Evolutionary conservation across 1,284 basidiomycete genomes (phyloP).

Genomic region (Naganishia liquefaciens): DNA sequence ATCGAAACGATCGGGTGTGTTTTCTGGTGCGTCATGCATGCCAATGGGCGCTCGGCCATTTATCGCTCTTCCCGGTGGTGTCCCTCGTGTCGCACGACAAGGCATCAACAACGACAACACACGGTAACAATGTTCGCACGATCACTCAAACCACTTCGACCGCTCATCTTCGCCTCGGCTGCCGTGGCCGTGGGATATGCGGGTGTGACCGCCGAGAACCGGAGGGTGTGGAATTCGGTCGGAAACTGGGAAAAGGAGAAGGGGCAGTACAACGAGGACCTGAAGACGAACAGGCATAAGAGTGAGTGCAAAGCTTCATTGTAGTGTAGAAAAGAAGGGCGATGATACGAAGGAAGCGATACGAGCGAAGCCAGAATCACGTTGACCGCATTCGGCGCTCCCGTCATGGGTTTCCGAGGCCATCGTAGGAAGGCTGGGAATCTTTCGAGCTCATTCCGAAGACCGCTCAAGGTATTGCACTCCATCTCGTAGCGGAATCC

Average conservation of each 20-base stretch:
- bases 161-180: conserved; percentile 23
- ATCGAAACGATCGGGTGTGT: conserved; percentile 9
- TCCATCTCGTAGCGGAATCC: no score
- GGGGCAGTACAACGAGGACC: conserved; percentile 31
- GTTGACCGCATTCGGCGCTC: no score
- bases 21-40: not conserved
- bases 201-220: conserved; percentile 11
- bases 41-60: not conserved
- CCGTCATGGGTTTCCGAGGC: no score
- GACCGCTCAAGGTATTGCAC: no score
- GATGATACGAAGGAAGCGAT: not conserved
- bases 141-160: conserved; percentile 9
- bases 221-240: conserved; percentile 28
- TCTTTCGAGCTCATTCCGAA: no score
- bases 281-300: conserved; percentile 37
- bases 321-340: not conserved
- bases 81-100: no score
- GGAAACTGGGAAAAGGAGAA: conserved; percentile 25
- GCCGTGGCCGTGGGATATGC: conserved; percentile 13
- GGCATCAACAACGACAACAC: no score
- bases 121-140: conserved; percentile 17
- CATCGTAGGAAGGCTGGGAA: no score
- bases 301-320: conserved; percentile 16
- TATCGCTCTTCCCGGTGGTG: not conserved
- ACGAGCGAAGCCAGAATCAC: not conserved